Evolutionary conservation across 1,284 basidiomycete genomes (phyloP), one percentile per base, ranked within the genome.

Genomic region (Pyrrhoderma lamaoense): DNA sequence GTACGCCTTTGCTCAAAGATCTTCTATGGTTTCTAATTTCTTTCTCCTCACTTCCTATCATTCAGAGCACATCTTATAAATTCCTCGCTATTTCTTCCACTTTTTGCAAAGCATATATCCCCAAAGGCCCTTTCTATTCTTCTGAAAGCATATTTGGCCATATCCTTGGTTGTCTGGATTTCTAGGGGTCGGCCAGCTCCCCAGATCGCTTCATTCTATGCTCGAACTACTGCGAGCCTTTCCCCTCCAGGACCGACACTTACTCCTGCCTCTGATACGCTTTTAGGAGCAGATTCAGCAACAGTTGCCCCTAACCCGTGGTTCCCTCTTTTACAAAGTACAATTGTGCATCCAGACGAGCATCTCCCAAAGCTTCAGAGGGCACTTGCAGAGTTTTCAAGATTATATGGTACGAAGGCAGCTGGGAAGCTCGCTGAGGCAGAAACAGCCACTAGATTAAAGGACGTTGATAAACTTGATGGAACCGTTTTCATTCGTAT

Each of bases 281-380:
- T 73, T 23, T 31, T 31, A 11, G 27, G 27, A 31, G 27, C 27
- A 5, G 67, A 68, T 9, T 57, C 62, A 0, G 57, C 56, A 14
- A 50, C 67, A 0, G 59, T 57, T n/a, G 66, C 64, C 1, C 73
- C 74, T 14, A 75, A 80, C 56, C 62, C 72, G 2, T 84, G 80
- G 81, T 65, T 76, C 18, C 69, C 76, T n/a, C 64, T 85, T 49
- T 56, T 80, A 38, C 71, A 77, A 56, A 66, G 68, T 35, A 65
- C 72, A 37, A 58, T 80, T 45, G 60, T 70, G 18, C 75, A 80
- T 56, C 76, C 76, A 3, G 78, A 84, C 58, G 79, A 83, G 53
- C 84, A 86, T 60, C 61, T 84, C 2, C 70, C 74, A 54, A 85
- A 85, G 64, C 59, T 72, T 8, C 74, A 80, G 58, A 72, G 83